A percentile compares a stretch with the other conserved stretches of the same genome.
These are phyloP conservation scores for Acanthamoeba triangularis DNA, from an alignment of 208 protist species.

Conservation along the genomic window DNA sequence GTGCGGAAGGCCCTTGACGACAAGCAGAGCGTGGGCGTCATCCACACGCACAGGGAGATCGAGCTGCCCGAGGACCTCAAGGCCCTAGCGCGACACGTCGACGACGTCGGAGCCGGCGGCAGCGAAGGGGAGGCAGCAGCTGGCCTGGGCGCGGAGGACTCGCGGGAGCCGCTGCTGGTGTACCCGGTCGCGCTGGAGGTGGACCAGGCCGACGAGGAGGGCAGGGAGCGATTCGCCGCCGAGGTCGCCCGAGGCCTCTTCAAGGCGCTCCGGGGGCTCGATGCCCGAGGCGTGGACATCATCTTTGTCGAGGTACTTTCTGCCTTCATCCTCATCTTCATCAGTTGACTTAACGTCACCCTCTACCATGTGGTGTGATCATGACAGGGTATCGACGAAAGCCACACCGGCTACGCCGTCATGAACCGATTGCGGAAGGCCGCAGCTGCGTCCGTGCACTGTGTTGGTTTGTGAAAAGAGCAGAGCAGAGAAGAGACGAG, in stretches of 20 bases:
- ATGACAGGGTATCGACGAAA: constrained; percentile 42
- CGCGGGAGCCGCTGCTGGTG: neutral
- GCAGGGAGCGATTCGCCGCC: constrained; percentile 60
- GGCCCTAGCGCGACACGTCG: neutral
- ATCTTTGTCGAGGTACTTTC: constrained; percentile 78
- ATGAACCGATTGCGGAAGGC: constrained; percentile 83
- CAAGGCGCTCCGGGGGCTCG: constrained; percentile 77
- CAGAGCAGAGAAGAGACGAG: no score
- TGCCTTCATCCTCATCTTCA: neutral
- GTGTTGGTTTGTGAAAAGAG: neutral
- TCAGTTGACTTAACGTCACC: neutral
- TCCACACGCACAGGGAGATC: constrained; percentile 26
- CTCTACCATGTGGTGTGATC: no score
- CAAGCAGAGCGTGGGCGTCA: neutral
- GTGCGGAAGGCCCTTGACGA: constrained; percentile 2
- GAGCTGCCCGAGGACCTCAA: neutral
- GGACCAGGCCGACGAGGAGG: neutral
- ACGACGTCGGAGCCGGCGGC: neutral
- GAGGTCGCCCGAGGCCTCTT: constrained; percentile 79
- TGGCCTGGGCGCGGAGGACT: neutral
- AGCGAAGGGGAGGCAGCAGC: neutral
- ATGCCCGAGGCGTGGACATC: constrained; percentile 69
- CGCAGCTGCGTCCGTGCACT: neutral
- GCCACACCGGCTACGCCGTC: constrained; percentile 79
- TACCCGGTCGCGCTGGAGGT: constrained; percentile 27